Evolutionary conservation across 2,329 filamentous ascomycete genomes (phyloP).

Genomic region (Pseudopithomyces maydicus): DNA sequence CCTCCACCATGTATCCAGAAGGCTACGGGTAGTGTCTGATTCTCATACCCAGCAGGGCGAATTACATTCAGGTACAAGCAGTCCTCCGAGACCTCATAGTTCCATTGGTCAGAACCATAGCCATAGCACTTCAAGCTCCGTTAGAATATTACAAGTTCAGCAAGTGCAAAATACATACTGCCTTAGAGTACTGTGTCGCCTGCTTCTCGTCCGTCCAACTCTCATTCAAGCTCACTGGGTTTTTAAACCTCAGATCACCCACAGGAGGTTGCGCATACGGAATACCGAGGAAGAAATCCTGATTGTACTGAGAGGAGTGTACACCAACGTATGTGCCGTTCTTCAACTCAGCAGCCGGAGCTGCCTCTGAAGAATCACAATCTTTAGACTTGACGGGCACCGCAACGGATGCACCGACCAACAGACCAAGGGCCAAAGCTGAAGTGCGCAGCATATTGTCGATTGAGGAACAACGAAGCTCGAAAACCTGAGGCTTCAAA

Average conservation of each 20-base stretch:
- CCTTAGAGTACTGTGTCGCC: slow-evolving; percentile 39
- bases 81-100: slow-evolving; percentile 58
- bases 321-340: slow-evolving; percentile 48
- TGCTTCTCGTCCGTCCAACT: slow-evolving; percentile 41
- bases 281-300: slow-evolving; percentile 53
- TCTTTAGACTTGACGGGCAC: neutral
- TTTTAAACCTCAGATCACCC: slow-evolving; percentile 55
- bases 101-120: slow-evolving; percentile 42
- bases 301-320: slow-evolving; percentile 44
- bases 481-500: neutral
- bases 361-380: neutral
- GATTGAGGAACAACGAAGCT: neutral
- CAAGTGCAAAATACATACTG: slow-evolving; percentile 22
- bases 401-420: neutral
- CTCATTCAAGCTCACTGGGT: slow-evolving; percentile 53
- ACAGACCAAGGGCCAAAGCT: slow-evolving; percentile 1
- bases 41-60: slow-evolving; percentile 44
- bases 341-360: slow-evolving; percentile 19
- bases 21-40: slow-evolving; percentile 57
- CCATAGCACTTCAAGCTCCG: slow-evolving; percentile 30
- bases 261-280: slow-evolving; percentile 47
- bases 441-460: slow-evolving; percentile 1
- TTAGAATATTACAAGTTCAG: slow-evolving; percentile 16
- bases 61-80: slow-evolving; percentile 59
- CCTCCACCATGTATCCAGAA: slow-evolving; percentile 62